These are phyloP conservation scores for Pseudophaeomoniella oleicola DNA, from an alignment of 2,329 filamentous ascomycete species.

Conservation along the genomic window DNA sequence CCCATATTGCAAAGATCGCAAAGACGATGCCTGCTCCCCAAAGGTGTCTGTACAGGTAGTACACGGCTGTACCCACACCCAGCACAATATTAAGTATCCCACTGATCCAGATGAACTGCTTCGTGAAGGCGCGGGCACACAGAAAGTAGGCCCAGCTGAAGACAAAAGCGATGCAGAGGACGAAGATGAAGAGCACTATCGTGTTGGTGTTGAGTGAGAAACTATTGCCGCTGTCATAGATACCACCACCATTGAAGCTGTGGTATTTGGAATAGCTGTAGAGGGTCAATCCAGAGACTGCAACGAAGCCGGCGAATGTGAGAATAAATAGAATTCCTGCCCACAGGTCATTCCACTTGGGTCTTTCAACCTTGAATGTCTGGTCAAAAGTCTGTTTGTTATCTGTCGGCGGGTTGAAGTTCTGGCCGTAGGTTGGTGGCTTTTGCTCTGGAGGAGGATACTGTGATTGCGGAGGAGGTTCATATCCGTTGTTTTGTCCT, in stretches of 20 bases:
- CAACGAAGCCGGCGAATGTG: conserved; percentile 59
- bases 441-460: conserved; percentile 17
- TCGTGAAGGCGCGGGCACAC: conserved; percentile 62
- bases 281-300: conserved; percentile 60
- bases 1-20: conserved; percentile 65
- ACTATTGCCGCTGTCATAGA: conserved; percentile 53
- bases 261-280: conserved; percentile 56
- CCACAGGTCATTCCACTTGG: conserved; percentile 88
- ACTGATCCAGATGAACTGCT: conserved; percentile 84
- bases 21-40: conserved; percentile 81
- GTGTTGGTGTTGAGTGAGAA: conserved; percentile 71
- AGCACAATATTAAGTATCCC: conserved; percentile 77
- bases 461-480: conserved; percentile 9
- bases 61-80: conserved; percentile 72
- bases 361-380: conserved; percentile 64
- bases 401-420: conserved; percentile 21
- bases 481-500: conserved; percentile 8
- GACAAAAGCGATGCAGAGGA: conserved; percentile 57
- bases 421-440: conserved; percentile 24
- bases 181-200: conserved; percentile 69
- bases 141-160: conserved; percentile 67
- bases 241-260: conserved; percentile 51
- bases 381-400: conserved; percentile 54
- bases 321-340: conserved; percentile 65
- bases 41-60: conserved; percentile 64